These are phyloP conservation scores for Lipomyces spencermartinsiae DNA, from an alignment of 805 yeast species.

Conservation along the genomic window DNA sequence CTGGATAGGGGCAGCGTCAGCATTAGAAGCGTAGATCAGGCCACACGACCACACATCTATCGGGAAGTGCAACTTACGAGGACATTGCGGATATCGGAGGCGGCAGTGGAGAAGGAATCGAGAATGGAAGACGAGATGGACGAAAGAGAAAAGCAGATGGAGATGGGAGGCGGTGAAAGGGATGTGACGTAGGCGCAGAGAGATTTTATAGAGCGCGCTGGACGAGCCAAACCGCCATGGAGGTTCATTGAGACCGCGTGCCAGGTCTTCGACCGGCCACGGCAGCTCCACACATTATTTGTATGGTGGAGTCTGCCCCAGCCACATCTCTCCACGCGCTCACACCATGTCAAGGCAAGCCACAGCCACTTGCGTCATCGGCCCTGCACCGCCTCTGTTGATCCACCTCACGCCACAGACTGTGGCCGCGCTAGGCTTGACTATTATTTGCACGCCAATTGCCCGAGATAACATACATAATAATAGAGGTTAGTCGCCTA, in stretches of 20 bases:
- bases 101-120: neutral
- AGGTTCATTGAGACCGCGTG: neutral
- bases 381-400: neutral
- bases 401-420: neutral
- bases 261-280: neutral
- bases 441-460: neutral
- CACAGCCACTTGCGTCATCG: neutral
- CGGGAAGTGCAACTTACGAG: slow-evolving; percentile 6
- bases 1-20: neutral
- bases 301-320: neutral
- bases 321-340: neutral
- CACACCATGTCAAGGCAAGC: neutral
- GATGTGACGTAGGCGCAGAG: neutral
- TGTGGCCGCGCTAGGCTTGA: neutral
- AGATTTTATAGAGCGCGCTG: neutral
- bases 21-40: neutral
- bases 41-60: neutral
- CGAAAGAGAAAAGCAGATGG: neutral
- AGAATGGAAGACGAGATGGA: neutral
- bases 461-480: too few species aligned
- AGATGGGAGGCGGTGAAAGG: neutral
- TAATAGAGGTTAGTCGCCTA: too few species aligned
- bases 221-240: neutral
- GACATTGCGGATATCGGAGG: slow-evolving; percentile 6
- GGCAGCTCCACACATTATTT: neutral